These are phyloP conservation scores for Aspergillus niger DNA, from an alignment of 2,329 filamentous ascomycete species.

Conservation along the genomic window DNA sequence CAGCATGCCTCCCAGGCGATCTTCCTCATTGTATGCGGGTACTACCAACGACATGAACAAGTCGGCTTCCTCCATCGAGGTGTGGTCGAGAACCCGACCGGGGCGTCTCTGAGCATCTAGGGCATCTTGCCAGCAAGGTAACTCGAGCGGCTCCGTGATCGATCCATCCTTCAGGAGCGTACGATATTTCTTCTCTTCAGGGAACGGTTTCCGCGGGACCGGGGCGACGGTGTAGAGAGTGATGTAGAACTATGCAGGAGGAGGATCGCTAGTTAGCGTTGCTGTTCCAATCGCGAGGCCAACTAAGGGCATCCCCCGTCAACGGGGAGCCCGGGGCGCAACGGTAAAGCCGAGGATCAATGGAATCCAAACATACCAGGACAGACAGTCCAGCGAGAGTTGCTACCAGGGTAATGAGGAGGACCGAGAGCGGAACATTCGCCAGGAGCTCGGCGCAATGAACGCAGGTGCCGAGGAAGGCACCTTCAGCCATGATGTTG, in stretches of 20 bases:
- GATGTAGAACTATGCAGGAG: slow-evolving; percentile 59
- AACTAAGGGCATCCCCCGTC: neutral
- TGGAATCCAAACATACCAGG: slow-evolving; percentile 32
- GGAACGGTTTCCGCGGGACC: slow-evolving; percentile 70
- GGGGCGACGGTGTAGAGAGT: slow-evolving; percentile 76
- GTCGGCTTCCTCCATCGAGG: slow-evolving; percentile 69
- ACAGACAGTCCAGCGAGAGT: slow-evolving; percentile 36
- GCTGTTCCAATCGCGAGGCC: neutral
- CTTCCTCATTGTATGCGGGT: slow-evolving; percentile 92
- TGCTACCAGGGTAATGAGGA: slow-evolving; percentile 31
- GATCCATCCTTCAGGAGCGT: slow-evolving; percentile 70
- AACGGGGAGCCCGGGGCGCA: neutral
- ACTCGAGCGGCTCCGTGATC: slow-evolving; percentile 53
- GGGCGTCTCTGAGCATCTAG: slow-evolving; percentile 65
- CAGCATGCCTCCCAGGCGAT: slow-evolving; percentile 78
- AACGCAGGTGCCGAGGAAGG: slow-evolving; percentile 33
- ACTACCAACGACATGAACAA: slow-evolving; percentile 90
- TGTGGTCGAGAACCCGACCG: slow-evolving; percentile 44
- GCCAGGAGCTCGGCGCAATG: slow-evolving; percentile 35
- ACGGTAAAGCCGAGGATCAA: neutral
- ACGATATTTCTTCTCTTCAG: slow-evolving; percentile 82
- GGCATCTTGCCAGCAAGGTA: slow-evolving; percentile 87
- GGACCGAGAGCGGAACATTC: slow-evolving; percentile 31
- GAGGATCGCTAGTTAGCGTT: neutral
- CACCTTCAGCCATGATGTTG: slow-evolving; percentile 30